Base-by-base conservation (phyloP, 805 yeast genomes). In the Candida maltosa region DNA sequence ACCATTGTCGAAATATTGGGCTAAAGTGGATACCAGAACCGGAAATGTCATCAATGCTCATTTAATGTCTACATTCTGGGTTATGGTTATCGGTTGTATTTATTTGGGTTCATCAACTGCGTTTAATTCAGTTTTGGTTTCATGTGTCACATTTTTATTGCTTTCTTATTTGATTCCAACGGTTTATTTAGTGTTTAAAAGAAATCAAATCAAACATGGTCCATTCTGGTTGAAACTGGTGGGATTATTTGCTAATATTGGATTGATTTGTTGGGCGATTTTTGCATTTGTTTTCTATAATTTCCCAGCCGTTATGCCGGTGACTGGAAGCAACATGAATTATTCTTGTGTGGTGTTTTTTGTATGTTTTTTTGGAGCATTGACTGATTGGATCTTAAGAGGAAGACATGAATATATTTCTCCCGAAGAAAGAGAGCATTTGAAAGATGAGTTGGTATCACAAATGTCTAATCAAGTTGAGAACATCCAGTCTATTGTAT, bases 31-130 rank as follows among this genome's bases (percentile, higher is more conserved):
- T 45, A 45, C n/a, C n/a, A n/a, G n/a, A n/a, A n/a, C n/a, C n/a
- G 75, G 72, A 15, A 67, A 75, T 12, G 87, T 87, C 10, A 58
- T 78, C 12, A 66, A 71, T 45, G 83, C 85, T 2, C 80, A 78
- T 45, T 33, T 77, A 16, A 61, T 78, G 62, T 75, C 81, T 10
- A 66, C 75, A 38, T 56, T 59, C 18, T 65, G 76, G 65, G 65
- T 71, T 51, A 76, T 75, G 4, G 56, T 76, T 16, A 63, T 78
- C 40, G 82, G 83, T 4, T 73, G 80, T 55, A 69, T 80, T 35
- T 80, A 77, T 49, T 60, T 81, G 64, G 86, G 78, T 3, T 79
- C 86, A 5, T 65, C 76, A 16, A 74, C 84, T 1, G 87, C 87
- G 6, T 80, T 76, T 54, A 77, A 78, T 48, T 75, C 86, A 14